Base-by-base conservation (phyloP, 805 yeast genomes). In the Candida krabiensis region DNA sequence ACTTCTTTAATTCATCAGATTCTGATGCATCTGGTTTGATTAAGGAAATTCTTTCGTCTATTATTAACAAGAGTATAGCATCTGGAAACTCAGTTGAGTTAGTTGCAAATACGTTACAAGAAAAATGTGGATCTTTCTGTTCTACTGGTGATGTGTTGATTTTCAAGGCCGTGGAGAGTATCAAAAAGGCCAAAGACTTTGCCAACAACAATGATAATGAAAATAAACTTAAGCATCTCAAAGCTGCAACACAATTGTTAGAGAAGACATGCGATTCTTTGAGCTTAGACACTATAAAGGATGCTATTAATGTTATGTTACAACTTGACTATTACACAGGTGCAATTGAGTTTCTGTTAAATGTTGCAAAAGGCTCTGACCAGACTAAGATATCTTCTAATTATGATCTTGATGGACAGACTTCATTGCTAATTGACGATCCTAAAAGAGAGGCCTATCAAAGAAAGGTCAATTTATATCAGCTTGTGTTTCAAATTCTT, bases 21-120 rank as follows among this genome's bases (percentile, higher is more conserved):
- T 73, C 70, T 12, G 42, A 53, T 27, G 81, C 80, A 11, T 71
- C 74, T 27, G 79, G 79, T 34, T 69, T 88, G 31, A 80, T 91
- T 19, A 86, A 87, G 58, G 98, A 91, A 52, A 78, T 95, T 25
- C 74, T 93, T 30, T 83, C 95, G 2, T 85, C 96, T 1, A 80
- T 93, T 25, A 89, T 93, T 45, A 90, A 90, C 63, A 84, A 84
- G 58, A 87, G 86, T 49, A 89, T 93, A 40, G 73, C 86, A 26
- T 79, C 86, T 47, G 98, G 99, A n/a, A 91, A 87, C 4, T 85
- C 96, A 0, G 91, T 93, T 30, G 98, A 91, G 57, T 71, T 83
- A 40, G 86, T 91, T 35, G 95, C 97, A 1, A 80, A 82, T 24
- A 80, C 90, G 1, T 67, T 93, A 35, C 96, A 93, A 62, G 95